Evolutionary conservation across 169 alveolate genomes (phyloP).

Genomic region (Plasmodium cynomolgi): DNA sequence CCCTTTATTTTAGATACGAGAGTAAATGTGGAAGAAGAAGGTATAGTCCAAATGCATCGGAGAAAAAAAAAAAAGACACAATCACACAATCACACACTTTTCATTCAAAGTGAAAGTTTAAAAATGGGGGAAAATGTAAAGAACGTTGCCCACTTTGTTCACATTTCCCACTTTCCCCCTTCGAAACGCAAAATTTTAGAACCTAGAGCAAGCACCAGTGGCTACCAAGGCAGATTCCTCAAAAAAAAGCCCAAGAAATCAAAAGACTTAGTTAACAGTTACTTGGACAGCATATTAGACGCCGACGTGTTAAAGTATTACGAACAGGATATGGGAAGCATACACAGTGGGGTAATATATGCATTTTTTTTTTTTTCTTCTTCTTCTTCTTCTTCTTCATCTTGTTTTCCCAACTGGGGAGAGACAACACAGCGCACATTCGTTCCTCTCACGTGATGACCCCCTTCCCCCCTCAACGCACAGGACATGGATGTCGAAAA

Average conservation of each 20-base stretch:
- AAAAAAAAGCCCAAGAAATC: neutral
- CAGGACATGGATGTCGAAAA: neutral
- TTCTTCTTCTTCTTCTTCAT: neutral
- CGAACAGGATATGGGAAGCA: neutral
- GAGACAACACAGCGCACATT: neutral
- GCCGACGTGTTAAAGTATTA: neutral
- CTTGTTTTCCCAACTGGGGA: neutral
- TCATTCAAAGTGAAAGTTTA: neutral
- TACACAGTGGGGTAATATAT: neutral
- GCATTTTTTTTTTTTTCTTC: neutral
- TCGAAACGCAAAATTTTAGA: neutral
- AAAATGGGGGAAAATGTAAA: neutral
- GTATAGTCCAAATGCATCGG: neutral
- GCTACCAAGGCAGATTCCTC: neutral
- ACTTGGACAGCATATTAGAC: slow-evolving; percentile 49
- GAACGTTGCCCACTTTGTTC: neutral
- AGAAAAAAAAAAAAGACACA: neutral
- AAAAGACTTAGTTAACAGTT: neutral
- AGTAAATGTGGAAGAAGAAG: neutral
- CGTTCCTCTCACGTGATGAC: neutral
- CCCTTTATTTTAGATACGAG: neutral
- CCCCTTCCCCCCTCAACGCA: neutral
- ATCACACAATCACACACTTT: neutral
- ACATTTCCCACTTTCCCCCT: neutral
- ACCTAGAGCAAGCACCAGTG: neutral